These are phyloP conservation scores for Tricholoma furcatifolium DNA, from an alignment of 768 basidiomycete species.

Conservation along the genomic window DNA sequence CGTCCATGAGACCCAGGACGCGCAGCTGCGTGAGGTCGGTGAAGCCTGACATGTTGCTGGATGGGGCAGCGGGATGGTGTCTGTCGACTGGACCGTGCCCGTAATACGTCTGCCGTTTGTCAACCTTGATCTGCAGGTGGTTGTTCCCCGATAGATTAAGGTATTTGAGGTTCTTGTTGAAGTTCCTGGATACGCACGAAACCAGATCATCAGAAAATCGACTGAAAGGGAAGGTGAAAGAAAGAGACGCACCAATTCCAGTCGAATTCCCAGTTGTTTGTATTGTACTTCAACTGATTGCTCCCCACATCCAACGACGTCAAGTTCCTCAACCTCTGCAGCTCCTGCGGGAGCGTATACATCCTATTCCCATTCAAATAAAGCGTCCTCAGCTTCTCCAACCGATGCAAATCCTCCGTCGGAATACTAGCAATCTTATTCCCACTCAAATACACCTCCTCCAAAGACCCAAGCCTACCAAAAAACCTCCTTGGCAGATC, in stretches of 20 bases:
- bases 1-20: conserved; percentile 97
- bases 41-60: conserved; percentile 68
- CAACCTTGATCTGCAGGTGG: conserved; percentile 85
- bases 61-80: conserved; percentile 14
- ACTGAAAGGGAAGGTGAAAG: background rate
- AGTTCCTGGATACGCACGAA: conserved; percentile 65
- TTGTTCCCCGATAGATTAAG: conserved; percentile 98
- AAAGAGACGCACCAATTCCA: conserved; percentile 86
- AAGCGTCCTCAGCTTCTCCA: conserved; percentile 68
- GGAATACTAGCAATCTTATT: conserved; percentile 90
- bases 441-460: conserved; percentile 93
- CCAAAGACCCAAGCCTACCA: conserved; percentile 62
- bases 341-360: conserved; percentile 87
- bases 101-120: conserved; percentile 18
- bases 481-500: conserved; percentile 83
- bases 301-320: conserved; percentile 89
- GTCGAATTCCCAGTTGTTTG: conserved; percentile 97
- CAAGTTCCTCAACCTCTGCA: conserved; percentile 79
- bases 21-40: conserved; percentile 80
- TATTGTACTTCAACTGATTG: conserved; percentile 94
- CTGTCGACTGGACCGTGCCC: conserved; percentile 17
- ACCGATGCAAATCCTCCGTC: conserved; percentile 78
- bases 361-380: conserved; percentile 94
- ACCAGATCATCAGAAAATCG: background rate
- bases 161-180: conserved; percentile 89